Base-by-base conservation (phyloP, 2,329 filamentous ascomycete genomes). In the Xylariaceae sp. region DNA sequence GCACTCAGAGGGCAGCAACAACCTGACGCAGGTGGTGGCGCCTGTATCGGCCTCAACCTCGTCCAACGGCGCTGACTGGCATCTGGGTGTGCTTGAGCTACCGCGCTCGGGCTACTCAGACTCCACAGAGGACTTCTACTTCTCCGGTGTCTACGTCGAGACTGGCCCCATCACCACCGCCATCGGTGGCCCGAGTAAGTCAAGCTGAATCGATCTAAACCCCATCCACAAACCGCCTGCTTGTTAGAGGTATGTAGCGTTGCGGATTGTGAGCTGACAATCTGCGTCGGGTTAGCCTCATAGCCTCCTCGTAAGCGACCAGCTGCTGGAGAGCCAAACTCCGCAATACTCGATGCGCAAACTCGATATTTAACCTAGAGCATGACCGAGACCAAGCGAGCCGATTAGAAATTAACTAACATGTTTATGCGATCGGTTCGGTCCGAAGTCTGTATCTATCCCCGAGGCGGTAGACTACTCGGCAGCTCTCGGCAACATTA, bases 111-210 rank as follows among this genome's bases (percentile, higher is more conserved):
- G 83, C 0, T 81, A 81, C 51, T 71, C 77, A 39, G 80, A 84
- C 40, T 70, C 67, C 2, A 76, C 70, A 27, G 86, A 89, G 75
- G 86, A 90, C 68, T 87, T 86, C 77, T 89, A 82, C 69, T 91
- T 88, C 73, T 86, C 82, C 2, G 87, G 87, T 13, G 84, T 89
- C 6, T 91, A 88, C 64, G 77, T 91, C 45, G 88, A 91, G 77
- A 77, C 74, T 41, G 84, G 82, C 11, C 23, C 66, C 15, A 70
- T 75, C 33, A 75, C 73, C 32, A 74, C 71, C 23, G 55, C 64
- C 20, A 59, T 72, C 23, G 59, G 65, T 36, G 68, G 69, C 4
- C 66, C 68, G 4, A 49, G 62, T 65, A 50, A 53, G 53, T 49
- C 10, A 37, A 39, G 15, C 13, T 30, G 23, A n/a, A 13, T 42